Evolutionary conservation across 768 basidiomycete genomes (phyloP), one percentile per base, ranked within the genome.

Genomic region (Rhizopogon sp.): DNA sequence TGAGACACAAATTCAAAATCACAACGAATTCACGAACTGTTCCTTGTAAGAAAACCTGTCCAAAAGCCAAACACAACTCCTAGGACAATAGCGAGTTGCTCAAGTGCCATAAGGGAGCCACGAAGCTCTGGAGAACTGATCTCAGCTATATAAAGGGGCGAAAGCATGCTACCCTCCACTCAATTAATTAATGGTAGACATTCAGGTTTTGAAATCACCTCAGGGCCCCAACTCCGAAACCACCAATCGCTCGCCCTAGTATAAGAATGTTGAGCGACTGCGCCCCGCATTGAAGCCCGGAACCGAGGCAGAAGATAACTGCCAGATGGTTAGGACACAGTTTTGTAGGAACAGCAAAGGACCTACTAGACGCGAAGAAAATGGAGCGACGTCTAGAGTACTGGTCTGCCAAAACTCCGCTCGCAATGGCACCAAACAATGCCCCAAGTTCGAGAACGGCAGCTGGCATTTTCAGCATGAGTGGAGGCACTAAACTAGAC

Each of bases 11-110:
- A 31, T 5, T 6, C 13, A 31, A 28, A 54, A 39, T 37, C 14
- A 3, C 16, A 9, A 14, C 20, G 29, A 25, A 17, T 54, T 35
- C 3, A 70, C 81, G 37, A 62, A 88, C 87, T 62, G 20, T 78
- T 67, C 13, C 90, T 81, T 0, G 89, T 92, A 43, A 80, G 62
- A 63, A 87, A 93, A 0, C 90, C 90, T 4, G 81, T 78, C 90
- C 90, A 92, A 62, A 92, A 93, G 2, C 90, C 90, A 13, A 88
- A 70, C 0, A 93, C 88, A 5, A 90, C 89, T 3, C 90, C 90
- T 0, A 87, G 70, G 13, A 92, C 89, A 49, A 93, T 93, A 17
- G 86, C 81, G 42, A 90, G 78, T 56, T 92, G 90, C 62, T 93
- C 90, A 3, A 93, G 74, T 1, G 88, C 84, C 70, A 91, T 77